These are phyloP conservation scores for Protomyces arabidopsidicola DNA, from an alignment of 1,139 yeast genomes.

Conservation along the genomic window DNA sequence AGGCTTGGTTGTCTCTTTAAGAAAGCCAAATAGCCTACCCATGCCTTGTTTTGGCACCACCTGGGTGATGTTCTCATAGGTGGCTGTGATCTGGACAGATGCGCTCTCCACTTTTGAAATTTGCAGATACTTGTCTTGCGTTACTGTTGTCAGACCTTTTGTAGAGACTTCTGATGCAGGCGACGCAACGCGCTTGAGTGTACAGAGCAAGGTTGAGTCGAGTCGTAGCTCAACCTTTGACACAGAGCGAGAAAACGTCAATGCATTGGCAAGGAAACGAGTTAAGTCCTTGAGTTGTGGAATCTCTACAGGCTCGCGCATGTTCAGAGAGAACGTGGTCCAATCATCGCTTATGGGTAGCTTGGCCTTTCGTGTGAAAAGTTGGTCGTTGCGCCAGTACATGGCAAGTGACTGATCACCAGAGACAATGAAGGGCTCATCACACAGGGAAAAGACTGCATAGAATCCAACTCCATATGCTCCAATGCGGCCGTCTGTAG, in stretches of 20 bases:
- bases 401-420: constrained; percentile 40
- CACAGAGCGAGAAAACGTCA: constrained; percentile 40
- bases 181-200: constrained; percentile 37
- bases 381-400: constrained; percentile 43
- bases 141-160: constrained; percentile 34
- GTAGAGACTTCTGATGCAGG: constrained; percentile 35
- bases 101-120: constrained; percentile 36
- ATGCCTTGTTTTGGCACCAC: constrained; percentile 32
- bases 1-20: constrained; percentile 3
- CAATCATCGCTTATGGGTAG: constrained; percentile 36
- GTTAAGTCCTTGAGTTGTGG: constrained; percentile 42
- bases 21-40: constrained; percentile 35
- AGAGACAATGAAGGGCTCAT: constrained; percentile 48
- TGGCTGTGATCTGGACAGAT: constrained; percentile 39
- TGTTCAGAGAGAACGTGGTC: constrained; percentile 44
- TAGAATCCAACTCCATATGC: constrained; percentile 99
- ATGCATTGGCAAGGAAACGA: constrained; percentile 43
- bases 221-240: constrained; percentile 37
- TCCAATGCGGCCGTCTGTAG: constrained; percentile 98
- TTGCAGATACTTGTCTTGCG: constrained; percentile 33
- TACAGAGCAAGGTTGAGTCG: constrained; percentile 37
- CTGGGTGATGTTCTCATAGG: constrained; percentile 43
- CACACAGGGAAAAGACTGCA: constrained; percentile 95
- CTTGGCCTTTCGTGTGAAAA: constrained; percentile 39
- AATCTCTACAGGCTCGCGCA: constrained; percentile 35